Evolutionary conservation across 2,329 filamentous ascomycete genomes (phyloP), one percentile per base, ranked within the genome.

Genomic region (Chaetomiaceae sp.): DNA sequence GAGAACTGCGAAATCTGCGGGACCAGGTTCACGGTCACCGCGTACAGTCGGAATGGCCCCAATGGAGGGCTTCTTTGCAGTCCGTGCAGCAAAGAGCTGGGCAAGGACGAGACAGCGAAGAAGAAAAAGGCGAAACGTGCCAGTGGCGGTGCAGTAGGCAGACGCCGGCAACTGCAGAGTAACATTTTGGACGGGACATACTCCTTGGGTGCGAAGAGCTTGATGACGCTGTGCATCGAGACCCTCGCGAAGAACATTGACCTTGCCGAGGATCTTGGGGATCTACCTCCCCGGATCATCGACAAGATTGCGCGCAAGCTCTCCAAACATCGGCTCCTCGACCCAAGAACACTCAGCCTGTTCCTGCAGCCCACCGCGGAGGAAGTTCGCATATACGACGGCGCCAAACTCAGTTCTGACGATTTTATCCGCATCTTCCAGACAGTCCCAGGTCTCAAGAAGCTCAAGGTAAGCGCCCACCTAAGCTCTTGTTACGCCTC

Each of bases 1-100:
- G 90, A 88, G 59, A 91, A 96, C 61, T 97, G 92, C 66, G 90
- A 88, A 58, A 73, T 85, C 3, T 97, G 92, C 68, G 78, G 80
- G 39, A 95, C 94, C 68, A 84, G 91, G 34, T 97, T 97, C 66
- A 96, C 90, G 0, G 91, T 97, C 40, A 96, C 92, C 0, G 81
- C 89, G 0, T 96, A 96, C 72, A 91, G 87, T 58, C 87, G 90
- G 60, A 81, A 85, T 25, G 90, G 88, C 0, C 87, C 89, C 0
- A 78, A 87, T n/a, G 91, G 91, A 4, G 90, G 90, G 15, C 75
- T 97, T n/a, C 75, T 96, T 1, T 97, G 92, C 66, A 78, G 79
- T 3, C 83, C 88, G 20, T 97, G 92, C 65, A 87, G 89, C 20
- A 91, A 87, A 63, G 82, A 89, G 57, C 70, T 88, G 47, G 80